These are phyloP conservation scores for Ensete glaucum DNA, from an alignment of 176 grass and related monocot genomes.

Conservation along the genomic window DNA sequence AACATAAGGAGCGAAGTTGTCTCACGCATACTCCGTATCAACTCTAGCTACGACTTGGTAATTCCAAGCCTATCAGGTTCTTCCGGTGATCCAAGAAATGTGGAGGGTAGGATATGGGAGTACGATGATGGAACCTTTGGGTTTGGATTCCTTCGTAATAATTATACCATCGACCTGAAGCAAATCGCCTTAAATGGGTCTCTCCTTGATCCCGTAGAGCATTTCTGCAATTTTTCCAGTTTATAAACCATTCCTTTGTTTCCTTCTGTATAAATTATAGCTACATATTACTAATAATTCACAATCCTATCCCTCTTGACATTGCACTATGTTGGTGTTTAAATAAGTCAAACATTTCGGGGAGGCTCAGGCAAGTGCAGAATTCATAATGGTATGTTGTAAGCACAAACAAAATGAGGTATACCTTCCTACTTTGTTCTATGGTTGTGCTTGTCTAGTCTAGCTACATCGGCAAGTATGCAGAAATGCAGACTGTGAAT, in stretches of 20 bases:
- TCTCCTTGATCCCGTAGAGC: conserved; percentile 46
- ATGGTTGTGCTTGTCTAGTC: neutral
- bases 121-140: conserved; percentile 89
- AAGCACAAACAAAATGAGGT: neutral
- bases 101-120: conserved; percentile 80
- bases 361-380: neutral
- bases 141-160: conserved; percentile 65
- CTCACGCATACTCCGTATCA: conserved; percentile 66
- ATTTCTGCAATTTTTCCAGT: too few relatives aligned
- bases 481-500: neutral
- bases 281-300: neutral
- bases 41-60: conserved; percentile 66
- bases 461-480: neutral
- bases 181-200: conserved; percentile 50
- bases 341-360: neutral
- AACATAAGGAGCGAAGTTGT: conserved; percentile 18
- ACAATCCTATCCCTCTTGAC: neutral
- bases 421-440: neutral
- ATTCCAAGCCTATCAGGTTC: conserved; percentile 31
- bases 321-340: neutral
- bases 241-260: neutral
- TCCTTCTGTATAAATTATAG: neutral
- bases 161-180: conserved; percentile 73
- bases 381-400: neutral
- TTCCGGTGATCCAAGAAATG: conserved; percentile 44